phyloP scores from a whole-genome alignment of 257 asterid genomes.

The Przewalskia tangutica region DNA sequence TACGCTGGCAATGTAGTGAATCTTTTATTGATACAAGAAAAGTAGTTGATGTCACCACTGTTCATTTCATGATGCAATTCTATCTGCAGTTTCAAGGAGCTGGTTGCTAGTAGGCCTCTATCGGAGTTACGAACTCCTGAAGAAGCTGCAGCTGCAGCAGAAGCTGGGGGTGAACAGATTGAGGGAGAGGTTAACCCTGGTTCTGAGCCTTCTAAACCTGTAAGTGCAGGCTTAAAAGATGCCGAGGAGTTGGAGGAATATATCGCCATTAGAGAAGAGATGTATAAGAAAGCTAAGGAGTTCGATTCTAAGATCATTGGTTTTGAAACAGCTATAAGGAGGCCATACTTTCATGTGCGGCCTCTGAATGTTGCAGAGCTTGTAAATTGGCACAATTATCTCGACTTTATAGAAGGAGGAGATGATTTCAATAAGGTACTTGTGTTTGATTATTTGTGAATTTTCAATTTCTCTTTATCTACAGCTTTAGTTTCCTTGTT shows the following conservation, averaged over 20 bases:
- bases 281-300: slow-evolving; percentile 85
- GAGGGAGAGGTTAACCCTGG: slow-evolving; percentile 61
- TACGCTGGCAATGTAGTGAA: background rate
- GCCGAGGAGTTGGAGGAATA: slow-evolving; percentile 98
- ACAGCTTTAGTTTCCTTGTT: slow-evolving; percentile 86
- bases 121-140: slow-evolving; percentile 76
- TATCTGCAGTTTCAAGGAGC: slow-evolving; percentile 72
- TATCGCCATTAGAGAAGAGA: slow-evolving; percentile 83
- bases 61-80: background rate
- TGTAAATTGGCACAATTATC: slow-evolving; percentile 95
- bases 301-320: slow-evolving; percentile 81
- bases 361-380: slow-evolving; percentile 86
- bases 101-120: slow-evolving; percentile 86
- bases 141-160: slow-evolving; percentile 61
- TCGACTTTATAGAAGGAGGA: slow-evolving; percentile 77
- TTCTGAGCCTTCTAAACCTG: slow-evolving; percentile 48
- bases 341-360: slow-evolving; percentile 98
- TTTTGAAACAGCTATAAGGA: slow-evolving; percentile 85
- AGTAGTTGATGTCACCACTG: background rate
- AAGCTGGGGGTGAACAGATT: slow-evolving; percentile 37
- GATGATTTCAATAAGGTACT: slow-evolving; percentile 89
- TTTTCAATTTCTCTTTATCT: slow-evolving; percentile 27
- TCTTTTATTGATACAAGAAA: background rate
- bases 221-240: slow-evolving; percentile 66
- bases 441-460: slow-evolving; percentile 19